Base-by-base conservation (phyloP, 345 rosid species). In the Aquilaria sinensis region DNA sequence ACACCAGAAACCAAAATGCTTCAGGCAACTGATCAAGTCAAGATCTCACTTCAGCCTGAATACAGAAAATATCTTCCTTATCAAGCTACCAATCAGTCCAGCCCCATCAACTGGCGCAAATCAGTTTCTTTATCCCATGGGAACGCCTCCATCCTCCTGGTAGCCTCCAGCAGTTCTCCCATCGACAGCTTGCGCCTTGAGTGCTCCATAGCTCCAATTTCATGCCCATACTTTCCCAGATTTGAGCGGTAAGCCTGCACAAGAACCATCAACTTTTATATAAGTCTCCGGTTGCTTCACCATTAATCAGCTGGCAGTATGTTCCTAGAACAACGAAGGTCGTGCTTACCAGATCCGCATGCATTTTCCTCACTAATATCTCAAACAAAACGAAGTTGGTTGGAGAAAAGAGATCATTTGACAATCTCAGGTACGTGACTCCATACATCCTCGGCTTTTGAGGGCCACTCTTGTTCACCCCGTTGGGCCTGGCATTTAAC, bases 401-500 rank as follows among this genome's bases (percentile, higher is more conserved):
- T 56, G 52, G 65, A 62, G 77, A n/a, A 14, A 85, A 51, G 8
- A 87, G 75, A 3, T 76, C 72, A 58, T 77, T 85, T 3, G 85
- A 79, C 41, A 89, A 69, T 12, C 98, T 80, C 47, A 89, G 96
- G 74, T 83, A 86, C 8, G 95, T 89, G 55, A 83, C 73, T 6
- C 95, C 95, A 47, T 64, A 81, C 89, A 89, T 87, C 70, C 74
- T 85, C 2, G 62, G 76, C 66, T 83, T 70, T 3, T 88, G 84
- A 0, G 59, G 56, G 33, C 92, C 89, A 1, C 78, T 70, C 31
- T 37, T 78, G 76, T 75, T 76, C 68, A 85, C 67, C 6, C 98
- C 92, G 47, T 87, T 87, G 30, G 98, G 95, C 64, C 96, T 84
- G 10, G 80, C 92, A 69, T 92, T 92, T 54, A 92, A 70, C 55